Evolutionary conservation across 208 protist species (phyloP).

Genomic region (Wallacemonas collosoma): DNA sequence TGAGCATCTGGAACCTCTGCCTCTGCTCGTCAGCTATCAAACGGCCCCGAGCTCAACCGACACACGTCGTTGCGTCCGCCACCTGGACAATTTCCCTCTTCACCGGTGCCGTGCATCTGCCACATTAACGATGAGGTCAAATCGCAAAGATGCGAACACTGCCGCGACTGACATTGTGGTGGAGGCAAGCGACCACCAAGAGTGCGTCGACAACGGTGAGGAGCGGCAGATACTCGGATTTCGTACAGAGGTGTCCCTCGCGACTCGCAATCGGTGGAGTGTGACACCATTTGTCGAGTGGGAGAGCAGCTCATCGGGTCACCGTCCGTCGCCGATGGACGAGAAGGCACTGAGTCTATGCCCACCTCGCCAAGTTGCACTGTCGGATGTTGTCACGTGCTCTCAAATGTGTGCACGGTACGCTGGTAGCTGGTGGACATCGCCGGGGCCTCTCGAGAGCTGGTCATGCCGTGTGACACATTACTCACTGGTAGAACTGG

Average conservation of each 20-base stretch:
- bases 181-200: not conserved
- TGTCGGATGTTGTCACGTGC: conserved; percentile 1
- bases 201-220: not conserved
- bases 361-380: not conserved
- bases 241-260: not conserved
- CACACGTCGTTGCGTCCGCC: not conserved
- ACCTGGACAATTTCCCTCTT: conserved; percentile 5
- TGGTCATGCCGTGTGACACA: not conserved
- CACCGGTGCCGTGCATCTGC: not conserved
- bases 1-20: not conserved
- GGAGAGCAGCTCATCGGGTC: not conserved
- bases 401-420: not conserved
- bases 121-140: not conserved
- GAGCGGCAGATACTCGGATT: not conserved
- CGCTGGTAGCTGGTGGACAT: not conserved
- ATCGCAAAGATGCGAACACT: not conserved
- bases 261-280: not conserved
- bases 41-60: not conserved
- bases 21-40: not conserved
- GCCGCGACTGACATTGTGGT: not conserved
- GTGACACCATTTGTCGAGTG: conserved; percentile 6
- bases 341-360: not conserved
- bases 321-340: not conserved
- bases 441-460: not conserved
- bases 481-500: not conserved